phyloP scores from a whole-genome alignment of 2,329 filamentous ascomycete genomes.

The Alternaria postmessia region DNA sequence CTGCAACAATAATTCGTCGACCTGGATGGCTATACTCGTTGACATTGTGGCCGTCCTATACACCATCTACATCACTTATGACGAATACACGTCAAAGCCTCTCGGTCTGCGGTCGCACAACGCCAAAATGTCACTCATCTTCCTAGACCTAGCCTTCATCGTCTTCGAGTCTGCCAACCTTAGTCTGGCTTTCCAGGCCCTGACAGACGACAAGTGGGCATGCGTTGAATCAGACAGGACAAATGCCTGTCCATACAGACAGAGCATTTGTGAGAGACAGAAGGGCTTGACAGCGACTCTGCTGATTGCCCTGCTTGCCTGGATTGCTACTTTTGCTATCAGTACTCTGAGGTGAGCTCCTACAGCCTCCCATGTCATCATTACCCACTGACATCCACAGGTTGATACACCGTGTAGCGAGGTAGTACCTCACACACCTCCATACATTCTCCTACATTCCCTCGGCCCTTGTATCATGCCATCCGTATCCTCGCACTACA shows the following conservation, averaged over 20 bases:
- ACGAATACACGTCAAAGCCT: slow-evolving; percentile 95
- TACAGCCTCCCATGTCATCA: not conserved
- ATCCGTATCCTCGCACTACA: slow-evolving; percentile 4
- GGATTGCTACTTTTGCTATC: slow-evolving; percentile 88
- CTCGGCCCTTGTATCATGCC: slow-evolving; percentile 6
- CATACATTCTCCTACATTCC: slow-evolving; percentile 7
- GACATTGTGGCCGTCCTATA: slow-evolving; percentile 90
- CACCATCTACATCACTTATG: slow-evolving; percentile 90
- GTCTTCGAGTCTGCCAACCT: slow-evolving; percentile 96
- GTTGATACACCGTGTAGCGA: slow-evolving; percentile 42
- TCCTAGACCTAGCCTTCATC: slow-evolving; percentile 94
- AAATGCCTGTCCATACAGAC: slow-evolving; percentile 38
- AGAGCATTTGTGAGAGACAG: slow-evolving; percentile 67
- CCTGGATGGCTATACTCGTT: slow-evolving; percentile 87
- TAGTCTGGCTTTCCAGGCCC: slow-evolving; percentile 84
- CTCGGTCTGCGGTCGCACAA: slow-evolving; percentile 83
- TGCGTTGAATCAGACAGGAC: slow-evolving; percentile 42
- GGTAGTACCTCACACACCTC: slow-evolving; percentile 29
- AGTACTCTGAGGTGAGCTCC: slow-evolving; percentile 60
- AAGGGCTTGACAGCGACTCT: slow-evolving; percentile 80
- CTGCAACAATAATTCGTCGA: slow-evolving; percentile 65
- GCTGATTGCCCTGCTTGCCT: slow-evolving; percentile 83
- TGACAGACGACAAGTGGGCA: slow-evolving; percentile 69
- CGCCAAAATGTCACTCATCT: slow-evolving; percentile 86
- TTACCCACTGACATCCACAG: slow-evolving; percentile 22